Evolutionary conservation across 345 rosid genomes (phyloP), one percentile per base, ranked within the genome.

Genomic region (Anastatica hierochuntica): DNA sequence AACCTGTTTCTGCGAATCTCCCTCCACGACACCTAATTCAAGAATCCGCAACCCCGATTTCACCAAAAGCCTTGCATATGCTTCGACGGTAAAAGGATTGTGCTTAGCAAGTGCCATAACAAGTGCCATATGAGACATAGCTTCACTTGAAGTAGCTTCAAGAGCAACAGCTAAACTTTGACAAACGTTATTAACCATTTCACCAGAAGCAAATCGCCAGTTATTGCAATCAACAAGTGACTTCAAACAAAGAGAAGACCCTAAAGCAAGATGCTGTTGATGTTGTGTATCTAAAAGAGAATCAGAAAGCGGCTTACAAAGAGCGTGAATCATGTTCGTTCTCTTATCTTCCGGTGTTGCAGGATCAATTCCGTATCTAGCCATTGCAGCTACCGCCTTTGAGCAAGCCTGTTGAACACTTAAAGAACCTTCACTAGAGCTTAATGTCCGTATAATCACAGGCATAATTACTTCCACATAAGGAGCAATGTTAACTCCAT

Each of bases 351-450:
- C 84, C 0, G 79, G 85, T 19, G 84, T 80, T 13, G 85, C 70
- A 4, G 85, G 95, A 26, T 82, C 95, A 53, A 94, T 79, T 24
- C 94, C 97, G 41, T 80, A 88, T 61, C 95, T 83, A 6, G 99
- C 95, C 48, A 88, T 79, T 47, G 95, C 95, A 1, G 97, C 90
- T 8, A 94, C n/a, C n/a, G n/a, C n/a, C n/a, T n/a, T n/a, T n/a
- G n/a, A 79, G 68, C 99, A 94, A 11, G 99, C 99, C 62, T 94
- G 94, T 56, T 88, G 97, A 70, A 94, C 90, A 37, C 77, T 77
- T 46, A n/a, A 88, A 77, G 11, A 90, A 88, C 7, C 97, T 8
- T 86, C 89, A 68, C 89, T 88, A 12, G 83, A 83, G 39, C 80
- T 79, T 40, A 94, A 52, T 1, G 97, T 88, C 67, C 82, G 85